Conservation (phyloP, 306 rosid species). For the Bauhinia variegata region DNA sequence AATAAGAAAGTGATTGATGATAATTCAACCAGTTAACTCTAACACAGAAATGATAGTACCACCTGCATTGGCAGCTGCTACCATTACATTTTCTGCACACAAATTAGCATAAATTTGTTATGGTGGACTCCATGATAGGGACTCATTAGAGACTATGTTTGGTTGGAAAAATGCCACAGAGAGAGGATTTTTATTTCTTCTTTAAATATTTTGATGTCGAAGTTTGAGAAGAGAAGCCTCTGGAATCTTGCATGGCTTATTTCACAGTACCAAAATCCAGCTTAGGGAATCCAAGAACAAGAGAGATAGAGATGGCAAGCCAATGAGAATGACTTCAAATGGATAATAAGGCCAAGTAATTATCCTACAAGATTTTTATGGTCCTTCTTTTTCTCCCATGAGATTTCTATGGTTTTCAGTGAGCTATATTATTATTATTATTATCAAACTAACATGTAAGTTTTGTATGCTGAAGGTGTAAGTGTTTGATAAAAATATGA, state of each 20-base stretch:
- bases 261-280: slow-evolving; percentile 30
- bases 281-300: slow-evolving; percentile 26
- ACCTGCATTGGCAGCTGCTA: slow-evolving; percentile 33
- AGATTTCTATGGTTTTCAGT: no score
- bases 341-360: slow-evolving; percentile 26
- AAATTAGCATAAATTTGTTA: slow-evolving; percentile 25
- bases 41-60: slow-evolving; percentile 34
- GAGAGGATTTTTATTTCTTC: not conserved
- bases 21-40: slow-evolving; percentile 14
- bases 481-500: no score
- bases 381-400: not conserved
- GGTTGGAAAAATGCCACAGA: not conserved
- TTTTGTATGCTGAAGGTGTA: no score
- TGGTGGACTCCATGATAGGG: slow-evolving; percentile 40
- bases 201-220: not conserved
- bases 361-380: not conserved
- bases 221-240: slow-evolving; percentile 20
- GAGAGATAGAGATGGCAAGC: not conserved
- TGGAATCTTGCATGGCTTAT: slow-evolving; percentile 32
- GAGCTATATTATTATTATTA: no score
- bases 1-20: slow-evolving; percentile 33
- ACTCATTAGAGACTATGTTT: slow-evolving; percentile 29
- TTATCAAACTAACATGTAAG: no score
- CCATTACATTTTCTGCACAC: slow-evolving; percentile 35
- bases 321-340: slow-evolving; percentile 28